Evolutionary conservation across 768 basidiomycete species (phyloP).

Genomic region (Naematelia encephala): DNA sequence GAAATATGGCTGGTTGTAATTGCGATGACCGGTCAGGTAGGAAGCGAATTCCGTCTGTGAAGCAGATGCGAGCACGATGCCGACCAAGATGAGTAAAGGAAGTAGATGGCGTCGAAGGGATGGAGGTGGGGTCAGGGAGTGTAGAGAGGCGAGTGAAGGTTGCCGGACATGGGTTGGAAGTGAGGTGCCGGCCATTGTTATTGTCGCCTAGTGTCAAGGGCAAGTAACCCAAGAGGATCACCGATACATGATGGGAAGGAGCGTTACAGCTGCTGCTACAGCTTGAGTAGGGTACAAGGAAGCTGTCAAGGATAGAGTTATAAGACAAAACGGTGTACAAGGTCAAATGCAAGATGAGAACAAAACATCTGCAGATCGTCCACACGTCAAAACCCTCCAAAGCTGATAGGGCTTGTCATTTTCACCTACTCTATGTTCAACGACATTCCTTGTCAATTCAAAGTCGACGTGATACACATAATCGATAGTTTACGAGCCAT

Average conservation of each 20-base stretch:
- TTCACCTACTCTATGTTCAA: too few relatives aligned
- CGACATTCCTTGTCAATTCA: too few relatives aligned
- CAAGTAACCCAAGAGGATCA: neutral
- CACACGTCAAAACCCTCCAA: too few relatives aligned
- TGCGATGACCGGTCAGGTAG: slow-evolving; percentile 71
- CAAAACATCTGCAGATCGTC: too few relatives aligned
- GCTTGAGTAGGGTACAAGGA: neutral
- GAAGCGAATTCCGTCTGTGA: slow-evolving; percentile 48
- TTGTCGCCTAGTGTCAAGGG: neutral
- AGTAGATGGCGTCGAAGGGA: slow-evolving; percentile 16
- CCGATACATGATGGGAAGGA: neutral
- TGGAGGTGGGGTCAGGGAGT: slow-evolving; percentile 1
- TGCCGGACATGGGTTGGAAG: neutral
- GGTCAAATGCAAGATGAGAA: too few relatives aligned
- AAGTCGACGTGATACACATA: too few relatives aligned
- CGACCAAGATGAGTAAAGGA: slow-evolving; percentile 35
- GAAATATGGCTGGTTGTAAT: slow-evolving; percentile 83
- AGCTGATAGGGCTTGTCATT: too few relatives aligned
- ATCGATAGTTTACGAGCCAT: neutral
- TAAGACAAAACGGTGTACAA: too few relatives aligned
- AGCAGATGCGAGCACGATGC: slow-evolving; percentile 43
- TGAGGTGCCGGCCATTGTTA: neutral
- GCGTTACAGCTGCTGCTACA: neutral
- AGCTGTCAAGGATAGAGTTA: too few relatives aligned
- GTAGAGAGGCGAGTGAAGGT: slow-evolving; percentile 6